Evolutionary conservation across 1,139 yeast genomes (phyloP).

Genomic region (Blastobotrys proliferans): DNA sequence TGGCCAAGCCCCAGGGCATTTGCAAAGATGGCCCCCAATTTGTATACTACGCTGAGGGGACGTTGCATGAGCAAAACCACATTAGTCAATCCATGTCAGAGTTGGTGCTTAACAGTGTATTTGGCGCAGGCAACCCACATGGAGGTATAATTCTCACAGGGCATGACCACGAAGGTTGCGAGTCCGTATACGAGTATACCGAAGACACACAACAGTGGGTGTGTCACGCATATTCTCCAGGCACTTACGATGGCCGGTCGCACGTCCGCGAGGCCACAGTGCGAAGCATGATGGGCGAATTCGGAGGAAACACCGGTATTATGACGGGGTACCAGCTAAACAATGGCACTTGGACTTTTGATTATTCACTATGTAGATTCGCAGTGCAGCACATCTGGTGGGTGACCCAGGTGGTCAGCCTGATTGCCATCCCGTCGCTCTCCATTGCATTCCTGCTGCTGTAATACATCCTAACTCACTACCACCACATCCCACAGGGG

Average conservation of each 20-base stretch:
- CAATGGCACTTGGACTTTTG: conserved; percentile 55
- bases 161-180: conserved; percentile 96
- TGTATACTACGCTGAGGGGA: conserved; percentile 55
- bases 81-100: conserved; percentile 62
- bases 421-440: conserved; percentile 14
- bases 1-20: conserved; percentile 72
- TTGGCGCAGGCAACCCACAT: conserved; percentile 42
- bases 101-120: conserved; percentile 61
- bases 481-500: no score
- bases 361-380: conserved; percentile 72
- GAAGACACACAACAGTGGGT: conserved; percentile 10
- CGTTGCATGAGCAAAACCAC: conserved; percentile 76
- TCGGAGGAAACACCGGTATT: conserved; percentile 82
- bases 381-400: conserved; percentile 95
- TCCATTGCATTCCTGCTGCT: no score
- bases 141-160: conserved; percentile 84
- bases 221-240: conserved; percentile 18
- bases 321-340: conserved; percentile 60
- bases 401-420: conserved; percentile 62
- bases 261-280: conserved; percentile 73
- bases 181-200: conserved; percentile 46
- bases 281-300: conserved; percentile 94
- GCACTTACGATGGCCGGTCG: conserved; percentile 16
- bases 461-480: no score
- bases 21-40: conserved; percentile 84